phyloP scores from a whole-genome alignment of 2,329 filamentous ascomycete genomes.

The Exophiala sideris region DNA sequence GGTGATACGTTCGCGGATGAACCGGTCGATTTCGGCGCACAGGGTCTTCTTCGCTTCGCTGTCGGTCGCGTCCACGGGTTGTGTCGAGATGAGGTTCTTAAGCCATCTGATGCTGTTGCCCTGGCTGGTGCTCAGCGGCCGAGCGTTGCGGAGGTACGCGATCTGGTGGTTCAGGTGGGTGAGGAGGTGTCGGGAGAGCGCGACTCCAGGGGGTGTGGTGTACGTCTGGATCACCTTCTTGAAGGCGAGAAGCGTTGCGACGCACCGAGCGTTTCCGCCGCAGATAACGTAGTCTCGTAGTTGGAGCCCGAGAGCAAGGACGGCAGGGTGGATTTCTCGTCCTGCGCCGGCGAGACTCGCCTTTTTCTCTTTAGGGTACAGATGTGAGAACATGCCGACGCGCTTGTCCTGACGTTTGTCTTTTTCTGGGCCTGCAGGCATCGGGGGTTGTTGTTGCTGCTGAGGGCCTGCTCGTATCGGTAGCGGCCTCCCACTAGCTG shows the following conservation, averaged over 20 bases:
- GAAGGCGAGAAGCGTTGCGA: slow-evolving; percentile 84
- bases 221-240: slow-evolving; percentile 96
- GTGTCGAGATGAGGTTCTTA: slow-evolving; percentile 85
- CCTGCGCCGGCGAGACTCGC: slow-evolving; percentile 58
- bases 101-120: slow-evolving; percentile 94
- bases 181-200: slow-evolving; percentile 85
- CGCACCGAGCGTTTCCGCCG: slow-evolving; percentile 82
- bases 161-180: slow-evolving; percentile 93
- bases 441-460: slow-evolving; percentile 31
- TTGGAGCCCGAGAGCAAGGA: slow-evolving; percentile 82
- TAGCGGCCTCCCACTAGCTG: slow-evolving; percentile 18
- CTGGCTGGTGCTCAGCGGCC: slow-evolving; percentile 95
- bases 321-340: slow-evolving; percentile 78
- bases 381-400: slow-evolving; percentile 75
- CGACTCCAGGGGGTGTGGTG: slow-evolving; percentile 77
- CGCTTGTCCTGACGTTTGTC: slow-evolving; percentile 50
- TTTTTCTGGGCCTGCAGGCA: slow-evolving; percentile 32
- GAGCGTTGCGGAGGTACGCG: slow-evolving; percentile 76
- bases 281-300: slow-evolving; percentile 85
- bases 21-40: slow-evolving; percentile 77
- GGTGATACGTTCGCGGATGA: slow-evolving; percentile 85
- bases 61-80: slow-evolving; percentile 83
- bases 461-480: slow-evolving; percentile 34
- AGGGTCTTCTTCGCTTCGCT: slow-evolving; percentile 75
- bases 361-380: slow-evolving; percentile 72